Evolutionary conservation across 225 moss, liverwort and hornwort genomes (phyloP), one percentile per base, ranked within the genome.

Genomic region (Bryum argenteum): DNA sequence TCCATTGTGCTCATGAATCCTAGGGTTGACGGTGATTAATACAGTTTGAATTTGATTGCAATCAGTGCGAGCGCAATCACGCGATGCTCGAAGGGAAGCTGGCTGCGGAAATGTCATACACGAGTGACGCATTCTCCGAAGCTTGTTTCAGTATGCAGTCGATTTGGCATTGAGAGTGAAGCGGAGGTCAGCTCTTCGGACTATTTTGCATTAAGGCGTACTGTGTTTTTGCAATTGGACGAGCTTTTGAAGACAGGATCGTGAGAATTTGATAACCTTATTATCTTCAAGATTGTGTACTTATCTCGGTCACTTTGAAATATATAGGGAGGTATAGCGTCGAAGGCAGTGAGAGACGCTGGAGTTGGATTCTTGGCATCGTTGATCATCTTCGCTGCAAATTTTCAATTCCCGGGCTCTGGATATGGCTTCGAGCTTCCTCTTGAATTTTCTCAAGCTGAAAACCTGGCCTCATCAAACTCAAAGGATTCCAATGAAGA

Each of bases 361-460:
- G 78, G 78, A 58, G 69, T 81, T 56, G 75, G 78, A 75, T 54
- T 84, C 14, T 60, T 81, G 5, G 75, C 75, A 13, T 75, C 81
- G 20, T 60, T 78, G 54, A 69, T 84, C 65, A 74, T 77, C 44
- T 17, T 80, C 15, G 38, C 80, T 63, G 66, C 78, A 54, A 72
- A 75, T 64, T 37, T 51, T 52, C 33, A 65, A 17, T 52, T 56
- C 0, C 26, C 70, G 39, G 71, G 64, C 51, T 59, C 60, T 59
- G 80, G 51, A n/a, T 77, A 70, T 44, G 80, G 71, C 41, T 55
- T 51, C 7, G 84, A 84, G n/a, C 20, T 48, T 23, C 39, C 57
- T 11, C 28, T 73, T 37, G 65, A 77, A 20, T 20, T 57, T 18
- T 59, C 80, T 61, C 51, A 67, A 61, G 23, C 65, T 63, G 72